phyloP scores from a whole-genome alignment of 2,329 filamentous ascomycete genomes.

The Zelopaecilomyces penicillatus region DNA sequence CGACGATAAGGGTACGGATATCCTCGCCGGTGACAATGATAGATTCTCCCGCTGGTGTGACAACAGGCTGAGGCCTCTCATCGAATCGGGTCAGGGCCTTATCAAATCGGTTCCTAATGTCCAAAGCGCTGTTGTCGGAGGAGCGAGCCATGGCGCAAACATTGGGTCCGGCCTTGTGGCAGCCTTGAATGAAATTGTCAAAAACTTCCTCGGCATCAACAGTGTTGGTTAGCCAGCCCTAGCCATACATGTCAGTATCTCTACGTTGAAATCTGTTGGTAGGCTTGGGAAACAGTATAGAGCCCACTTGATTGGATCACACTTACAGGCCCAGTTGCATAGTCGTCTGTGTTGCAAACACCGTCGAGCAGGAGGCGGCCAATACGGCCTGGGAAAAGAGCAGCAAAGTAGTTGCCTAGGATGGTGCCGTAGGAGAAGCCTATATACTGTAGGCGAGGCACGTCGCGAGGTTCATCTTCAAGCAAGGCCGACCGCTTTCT shows the following conservation, averaged over 20 bases:
- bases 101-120: slow-evolving; percentile 26
- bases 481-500: slow-evolving; percentile 7
- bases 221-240: slow-evolving; percentile 29
- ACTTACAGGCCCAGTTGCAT: slow-evolving; percentile 22
- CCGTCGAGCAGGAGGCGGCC: slow-evolving; percentile 34
- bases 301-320: background rate
- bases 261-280: background rate
- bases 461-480: slow-evolving; percentile 1
- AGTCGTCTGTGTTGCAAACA: slow-evolving; percentile 29
- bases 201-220: slow-evolving; percentile 28
- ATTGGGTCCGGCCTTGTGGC: slow-evolving; percentile 20
- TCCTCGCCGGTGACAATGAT: slow-evolving; percentile 24
- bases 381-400: slow-evolving; percentile 28
- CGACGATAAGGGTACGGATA: slow-evolving; percentile 18
- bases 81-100: slow-evolving; percentile 21
- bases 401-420: slow-evolving; percentile 27
- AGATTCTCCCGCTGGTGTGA: slow-evolving; percentile 13
- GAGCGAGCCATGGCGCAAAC: slow-evolving; percentile 21
- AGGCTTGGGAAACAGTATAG: background rate
- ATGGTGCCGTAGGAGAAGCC: slow-evolving; percentile 39
- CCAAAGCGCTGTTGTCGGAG: slow-evolving; percentile 17
- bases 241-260: background rate
- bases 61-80: slow-evolving; percentile 15
- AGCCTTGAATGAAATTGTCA: slow-evolving; percentile 26
- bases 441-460: slow-evolving; percentile 34